Base-by-base conservation (phyloP, 306 rosid species). In the Gleditsia sinensis region DNA sequence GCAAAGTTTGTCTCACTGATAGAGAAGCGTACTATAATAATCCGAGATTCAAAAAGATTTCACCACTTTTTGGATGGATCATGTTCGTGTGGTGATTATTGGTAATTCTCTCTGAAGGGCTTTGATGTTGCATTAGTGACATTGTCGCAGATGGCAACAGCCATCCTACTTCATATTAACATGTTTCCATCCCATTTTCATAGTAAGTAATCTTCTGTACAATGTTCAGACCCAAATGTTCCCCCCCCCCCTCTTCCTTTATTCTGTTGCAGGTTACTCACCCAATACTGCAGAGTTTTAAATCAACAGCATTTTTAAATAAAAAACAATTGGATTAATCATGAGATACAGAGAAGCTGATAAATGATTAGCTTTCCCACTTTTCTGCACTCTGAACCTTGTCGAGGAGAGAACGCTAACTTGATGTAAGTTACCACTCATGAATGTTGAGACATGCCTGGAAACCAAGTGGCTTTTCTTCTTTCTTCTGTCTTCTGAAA, bases 11-110 rank as follows among this genome's bases (percentile, higher is more conserved):
- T 84, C 33, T 92, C 93, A 0, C 54, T 81, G 53, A 71, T 86
- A 14, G 96, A 89, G 82, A 85, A 81, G 72, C 87, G 86, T 9
- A 69, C 69, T 12, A 82, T 89, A 67, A 80, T 92, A 48, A 81
- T 92, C 53, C 78, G 96, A 72, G 93, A 92, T 88, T 65, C 88
- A 57, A 92, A 86, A 88, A 81, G 97, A 64, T 88, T 89, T 83
- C 97, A 92, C 81, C 93, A 82, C 68, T 92, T 92, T 56, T 58
- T 66, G 23, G 39, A 77, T 61, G 93, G 97, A 28, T 67, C 67
- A 10, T 85, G 97, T 64, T 85, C 97, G 12, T 90, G 96, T 75
- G 83, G 87, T 46, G 92, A 90, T 82, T 92, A 90, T 72, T 90
- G 96, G 96, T 90, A 78, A 82, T 20, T 34, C 49, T 25, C 6